phyloP scores from a whole-genome alignment of 75 land plant genomes.

The Isoetes taiwanensis region DNA sequence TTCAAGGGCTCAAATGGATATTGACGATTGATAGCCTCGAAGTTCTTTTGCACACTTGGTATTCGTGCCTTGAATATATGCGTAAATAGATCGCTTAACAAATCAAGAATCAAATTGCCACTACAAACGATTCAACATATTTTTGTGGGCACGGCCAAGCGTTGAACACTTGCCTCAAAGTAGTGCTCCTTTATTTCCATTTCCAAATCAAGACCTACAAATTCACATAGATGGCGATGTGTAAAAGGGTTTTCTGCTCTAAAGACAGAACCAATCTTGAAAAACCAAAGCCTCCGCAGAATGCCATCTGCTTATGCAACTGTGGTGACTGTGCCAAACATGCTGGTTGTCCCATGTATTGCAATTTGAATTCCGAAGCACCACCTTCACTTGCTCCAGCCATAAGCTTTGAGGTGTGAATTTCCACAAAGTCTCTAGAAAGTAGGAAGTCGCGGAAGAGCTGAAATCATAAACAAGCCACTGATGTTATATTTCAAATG shows the following conservation, averaged over 20 bases:
- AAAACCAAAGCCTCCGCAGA: constrained; percentile 83
- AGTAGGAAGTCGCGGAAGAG: constrained; percentile 52
- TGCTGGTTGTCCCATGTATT: constrained; percentile 80
- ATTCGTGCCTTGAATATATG: constrained; percentile 61
- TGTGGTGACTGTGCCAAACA: constrained; percentile 97
- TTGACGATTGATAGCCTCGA: constrained; percentile 55
- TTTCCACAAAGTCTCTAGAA: constrained; percentile 43
- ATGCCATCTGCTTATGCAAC: constrained; percentile 87
- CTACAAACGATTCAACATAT: no score
- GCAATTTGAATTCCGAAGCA: constrained; percentile 73
- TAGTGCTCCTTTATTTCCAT: constrained; percentile 95
- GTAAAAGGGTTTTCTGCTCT: constrained; percentile 91
- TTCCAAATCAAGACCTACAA: constrained; percentile 91
- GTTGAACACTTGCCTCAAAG: constrained; percentile 51
- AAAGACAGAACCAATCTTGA: constrained; percentile 85
- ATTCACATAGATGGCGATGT: constrained; percentile 90
- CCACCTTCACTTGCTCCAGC: constrained; percentile 98
- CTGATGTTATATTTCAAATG: no score
- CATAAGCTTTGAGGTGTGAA: constrained; percentile 72
- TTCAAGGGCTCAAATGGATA: constrained; percentile 85
- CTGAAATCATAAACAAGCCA: no score
- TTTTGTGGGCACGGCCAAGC: no score
- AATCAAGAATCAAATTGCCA: constrained; percentile 85
- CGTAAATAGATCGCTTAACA: constrained; percentile 66
- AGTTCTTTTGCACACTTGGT: constrained; percentile 57